Evolutionary conservation across 495 filamentous ascomycete genomes (phyloP), one percentile per base, ranked within the genome.

Genomic region (Annulohypoxylon nitens): DNA sequence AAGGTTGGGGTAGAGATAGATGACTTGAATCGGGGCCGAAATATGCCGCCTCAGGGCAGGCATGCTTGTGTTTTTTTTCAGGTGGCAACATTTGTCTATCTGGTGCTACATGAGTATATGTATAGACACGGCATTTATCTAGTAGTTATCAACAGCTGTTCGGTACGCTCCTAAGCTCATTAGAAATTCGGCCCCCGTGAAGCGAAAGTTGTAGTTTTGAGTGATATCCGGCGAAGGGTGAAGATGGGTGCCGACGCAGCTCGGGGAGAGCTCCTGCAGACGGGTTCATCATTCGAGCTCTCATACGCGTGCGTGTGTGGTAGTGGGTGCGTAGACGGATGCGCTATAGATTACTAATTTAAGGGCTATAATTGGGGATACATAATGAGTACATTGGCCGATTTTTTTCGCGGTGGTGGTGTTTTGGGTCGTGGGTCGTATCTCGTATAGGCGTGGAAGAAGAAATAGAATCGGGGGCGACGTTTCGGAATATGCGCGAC

Each of bases 121-220:
- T n/a, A 39, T 58, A 58, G 54, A 58, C 54, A 39, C 54, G 33
- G 54, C 34, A 58, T 37, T 11, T 58, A 58, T 58, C 54, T 20
- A 25, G 54, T 58, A 58, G 33, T 14, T 33, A 6, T 37, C 34
- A 58, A 58, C 54, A 36, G 4, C 53, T 57, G 26, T 23, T 39
- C n/a, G 5, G 54, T 33, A 58, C 14, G 8, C 3, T 23, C 8
- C 10, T 36, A 12, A 4, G n/a, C 5, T 7, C 23, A 57, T 20
- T 57, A 9, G 36, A 11, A 8, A 36, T 58, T 14, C 25, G 54
- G 54, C 54, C 54, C 54, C 54, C 54, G 33, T 39, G 50, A 54
- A 14, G 10, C 25, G 25, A 12, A 33, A 10, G 4, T 3, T 33
- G 8, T n/a, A 54, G n/a, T 54, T n/a, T 3, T n/a, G 54, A 20